Conservation (phyloP, 768 basidiomycete species). For the Russula foetens region DNA sequence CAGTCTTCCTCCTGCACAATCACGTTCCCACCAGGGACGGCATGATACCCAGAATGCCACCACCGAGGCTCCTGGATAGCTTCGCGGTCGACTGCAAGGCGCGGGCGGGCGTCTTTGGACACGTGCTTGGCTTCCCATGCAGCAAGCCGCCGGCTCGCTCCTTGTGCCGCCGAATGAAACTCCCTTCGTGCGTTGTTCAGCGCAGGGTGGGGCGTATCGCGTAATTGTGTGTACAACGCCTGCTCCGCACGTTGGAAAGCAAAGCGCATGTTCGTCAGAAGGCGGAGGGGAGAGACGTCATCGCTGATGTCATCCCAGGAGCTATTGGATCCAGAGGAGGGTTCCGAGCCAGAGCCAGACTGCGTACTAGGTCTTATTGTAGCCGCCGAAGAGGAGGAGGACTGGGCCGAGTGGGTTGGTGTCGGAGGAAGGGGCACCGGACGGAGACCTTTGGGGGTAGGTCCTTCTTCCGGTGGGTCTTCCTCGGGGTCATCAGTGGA, state of each 20-base stretch:
- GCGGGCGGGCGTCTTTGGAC: slow-evolving; percentile 24
- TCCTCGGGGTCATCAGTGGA: slow-evolving; percentile 47
- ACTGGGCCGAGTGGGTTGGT: slow-evolving; percentile 16
- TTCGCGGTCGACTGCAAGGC: slow-evolving; percentile 14
- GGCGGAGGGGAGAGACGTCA: slow-evolving; percentile 29
- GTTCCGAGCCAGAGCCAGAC: background rate
- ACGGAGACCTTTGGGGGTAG: slow-evolving; percentile 4
- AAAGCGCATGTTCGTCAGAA: slow-evolving; percentile 43
- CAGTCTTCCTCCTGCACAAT: slow-evolving; percentile 64
- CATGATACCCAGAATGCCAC: slow-evolving; percentile 56
- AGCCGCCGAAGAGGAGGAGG: slow-evolving; percentile 11
- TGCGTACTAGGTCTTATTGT: slow-evolving; percentile 3
- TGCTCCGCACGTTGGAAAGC: slow-evolving; percentile 55
- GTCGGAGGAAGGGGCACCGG: slow-evolving; percentile 21
- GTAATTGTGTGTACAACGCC: slow-evolving; percentile 46
- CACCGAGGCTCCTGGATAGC: slow-evolving; percentile 48
- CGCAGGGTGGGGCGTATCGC: slow-evolving; percentile 34
- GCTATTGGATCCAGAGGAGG: slow-evolving; percentile 7
- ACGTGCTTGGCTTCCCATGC: slow-evolving; percentile 65
- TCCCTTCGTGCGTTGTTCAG: slow-evolving; percentile 57
- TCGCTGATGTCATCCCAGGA: slow-evolving; percentile 20
- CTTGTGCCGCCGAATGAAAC: slow-evolving; percentile 45
- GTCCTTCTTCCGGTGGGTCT: slow-evolving; percentile 21
- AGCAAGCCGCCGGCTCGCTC: slow-evolving; percentile 43
- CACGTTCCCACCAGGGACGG: slow-evolving; percentile 56